These are phyloP conservation scores for Graphilbum sp. DNA, from an alignment of 2,329 filamentous ascomycete genomes.

Conservation along the genomic window DNA sequence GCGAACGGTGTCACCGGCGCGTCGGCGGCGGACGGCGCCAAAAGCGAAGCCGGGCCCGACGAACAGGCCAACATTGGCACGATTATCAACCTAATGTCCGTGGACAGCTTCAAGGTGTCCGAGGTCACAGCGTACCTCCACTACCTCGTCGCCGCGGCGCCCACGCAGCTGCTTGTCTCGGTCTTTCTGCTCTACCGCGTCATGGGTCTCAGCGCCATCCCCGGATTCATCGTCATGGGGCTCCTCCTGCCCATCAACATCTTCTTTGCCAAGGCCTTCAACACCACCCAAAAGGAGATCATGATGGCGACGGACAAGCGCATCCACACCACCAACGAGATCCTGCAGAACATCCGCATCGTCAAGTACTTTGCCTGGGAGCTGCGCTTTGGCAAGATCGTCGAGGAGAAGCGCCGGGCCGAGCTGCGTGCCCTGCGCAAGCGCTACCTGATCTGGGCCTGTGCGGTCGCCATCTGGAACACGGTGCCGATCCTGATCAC, in stretches of 20 bases:
- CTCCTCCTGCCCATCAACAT: conserved; percentile 84
- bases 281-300: conserved; percentile 74
- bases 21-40: conserved; percentile 15
- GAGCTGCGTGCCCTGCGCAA: conserved; percentile 67
- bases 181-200: conserved; percentile 74
- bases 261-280: conserved; percentile 71
- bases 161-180: conserved; percentile 72
- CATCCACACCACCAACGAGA: conserved; percentile 92
- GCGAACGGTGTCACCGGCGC: conserved; percentile 18
- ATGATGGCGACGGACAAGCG: conserved; percentile 87
- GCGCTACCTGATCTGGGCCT: conserved; percentile 81
- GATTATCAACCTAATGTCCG: conserved; percentile 99
- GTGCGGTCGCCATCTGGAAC: conserved; percentile 90
- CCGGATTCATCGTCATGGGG: conserved; percentile 80
- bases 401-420: conserved; percentile 70
- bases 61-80: conserved; percentile 84
- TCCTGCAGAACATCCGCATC: conserved; percentile 92
- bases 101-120: conserved; percentile 96
- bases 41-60: conserved; percentile 28
- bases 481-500: conserved; percentile 90
- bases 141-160: conserved; percentile 84
- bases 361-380: conserved; percentile 99
- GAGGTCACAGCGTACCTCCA: conserved; percentile 92
- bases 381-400: conserved; percentile 67
- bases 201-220: conserved; percentile 83